Base-by-base conservation (phyloP, 805 yeast genomes). In the Phaffomyces antillensis region DNA sequence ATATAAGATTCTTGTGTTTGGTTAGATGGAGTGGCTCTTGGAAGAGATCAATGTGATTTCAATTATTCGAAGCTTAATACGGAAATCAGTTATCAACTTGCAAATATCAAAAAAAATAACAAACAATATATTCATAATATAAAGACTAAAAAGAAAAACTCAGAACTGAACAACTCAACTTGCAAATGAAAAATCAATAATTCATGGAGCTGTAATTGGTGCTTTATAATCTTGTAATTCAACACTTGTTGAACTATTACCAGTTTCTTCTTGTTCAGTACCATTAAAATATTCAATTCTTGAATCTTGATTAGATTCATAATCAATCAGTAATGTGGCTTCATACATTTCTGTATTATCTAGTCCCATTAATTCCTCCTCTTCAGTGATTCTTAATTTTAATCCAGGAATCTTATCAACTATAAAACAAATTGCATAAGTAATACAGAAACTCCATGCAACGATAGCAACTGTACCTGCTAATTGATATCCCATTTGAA, bases 401-500 rank as follows among this genome's bases (percentile, higher is more conserved):
- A 67, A 60, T 5, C 79, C 79, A 11, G 82, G 81, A 41, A 75
- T 73, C 43, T 66, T 60, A 53, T 77, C 76, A 37, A 77, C 71
- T 16, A 70, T 50, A 49, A 69, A 72, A 49, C 76, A 71, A 44
- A 75, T 64, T 1, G 64, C 54, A 44, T 65, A 56, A 0, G 79
- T 73, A 43, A 67, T 65, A 18, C 63, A 64, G 25, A 61, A 59
- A 12, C 78, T 67, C 80, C 80, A 76, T 2, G 64, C 66, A 5
- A 61, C 52, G 44, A 66, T 68, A 0, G 75, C 52, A 31, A 55
- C 51, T 11, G 52, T 44, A 37, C 71, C 75, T 64, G 89, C 96
- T 42, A 91, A 64, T 67, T 91, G 99, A 54, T 84, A 85, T 67
- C 90, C 90, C 68, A 93, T 72, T 64, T 90, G 97, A 55, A 81